Percentiles rank a stretch among this genome's conserved stretches.
Evolutionary conservation across 176 grass and related monocot genomes (phyloP).

Genomic region (Oryza glumipatula): DNA sequence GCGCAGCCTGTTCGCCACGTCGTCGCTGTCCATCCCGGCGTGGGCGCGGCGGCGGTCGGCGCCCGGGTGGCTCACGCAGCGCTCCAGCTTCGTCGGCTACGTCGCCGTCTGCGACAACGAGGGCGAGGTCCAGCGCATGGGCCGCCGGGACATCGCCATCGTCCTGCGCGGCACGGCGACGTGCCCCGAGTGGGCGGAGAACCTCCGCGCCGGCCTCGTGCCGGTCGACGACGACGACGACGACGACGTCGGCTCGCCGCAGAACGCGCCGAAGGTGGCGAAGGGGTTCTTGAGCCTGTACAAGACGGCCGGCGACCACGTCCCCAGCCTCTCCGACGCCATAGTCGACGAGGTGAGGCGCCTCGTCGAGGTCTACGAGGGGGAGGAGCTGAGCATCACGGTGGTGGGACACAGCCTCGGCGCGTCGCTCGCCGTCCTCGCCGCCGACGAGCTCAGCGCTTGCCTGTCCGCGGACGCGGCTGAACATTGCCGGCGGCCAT

Average conservation of each 20-base stretch:
- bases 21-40: constrained; percentile 56
- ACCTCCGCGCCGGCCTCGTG: constrained; percentile 62
- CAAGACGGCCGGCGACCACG: constrained; percentile 55
- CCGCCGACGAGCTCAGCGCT: constrained; percentile 67
- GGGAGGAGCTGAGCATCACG: constrained; percentile 79
- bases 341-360: constrained; percentile 56
- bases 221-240: constrained; percentile 16
- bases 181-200: constrained; percentile 81
- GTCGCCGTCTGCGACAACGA: constrained; percentile 76
- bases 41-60: constrained; percentile 45
- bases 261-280: constrained; percentile 57
- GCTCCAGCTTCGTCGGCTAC: constrained; percentile 71
- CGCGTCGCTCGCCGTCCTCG: constrained; percentile 63
- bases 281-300: constrained; percentile 72
- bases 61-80: constrained; percentile 48
- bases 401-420: constrained; percentile 84
- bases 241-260: background rate
- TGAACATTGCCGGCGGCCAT: background rate
- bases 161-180: constrained; percentile 84
- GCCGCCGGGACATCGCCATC: constrained; percentile 70
- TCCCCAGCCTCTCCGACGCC: constrained; percentile 58
- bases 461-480: constrained; percentile 12
- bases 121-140: constrained; percentile 69
- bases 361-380: constrained; percentile 58
- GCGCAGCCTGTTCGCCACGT: constrained; percentile 70